phyloP scores from a whole-genome alignment of 768 basidiomycete species.

The Paxillus involutus region DNA sequence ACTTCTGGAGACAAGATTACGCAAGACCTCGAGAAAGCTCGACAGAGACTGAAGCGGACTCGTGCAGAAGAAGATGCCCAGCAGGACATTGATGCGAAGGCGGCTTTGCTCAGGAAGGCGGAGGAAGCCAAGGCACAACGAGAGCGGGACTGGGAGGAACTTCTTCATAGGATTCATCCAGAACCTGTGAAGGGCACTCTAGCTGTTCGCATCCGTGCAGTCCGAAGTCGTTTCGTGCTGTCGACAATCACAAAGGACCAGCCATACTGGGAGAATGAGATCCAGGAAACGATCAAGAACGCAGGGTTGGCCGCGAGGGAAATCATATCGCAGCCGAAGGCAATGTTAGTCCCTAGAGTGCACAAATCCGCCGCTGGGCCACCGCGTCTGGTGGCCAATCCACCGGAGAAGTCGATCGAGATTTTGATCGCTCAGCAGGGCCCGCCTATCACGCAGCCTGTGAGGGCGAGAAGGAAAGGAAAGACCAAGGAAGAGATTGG shows the following conservation, averaged over 20 bases:
- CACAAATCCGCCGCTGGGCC: constrained; percentile 20
- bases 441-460: constrained; percentile 34
- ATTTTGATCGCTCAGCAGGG: constrained; percentile 53
- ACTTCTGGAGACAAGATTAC: constrained; percentile 38
- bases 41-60: constrained; percentile 34
- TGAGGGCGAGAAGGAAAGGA: constrained; percentile 36
- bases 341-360: constrained; percentile 3
- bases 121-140: constrained; percentile 58
- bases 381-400: constrained; percentile 41
- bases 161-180: constrained; percentile 58
- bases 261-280: constrained; percentile 64
- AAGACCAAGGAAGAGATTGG: constrained; percentile 23
- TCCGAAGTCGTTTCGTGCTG: constrained; percentile 59
- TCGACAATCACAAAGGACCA: constrained; percentile 49
- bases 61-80: constrained; percentile 28
- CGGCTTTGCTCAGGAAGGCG: constrained; percentile 60
- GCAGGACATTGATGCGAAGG: constrained; percentile 46
- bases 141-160: constrained; percentile 63
- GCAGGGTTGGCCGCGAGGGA: constrained; percentile 49
- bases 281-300: constrained; percentile 55
- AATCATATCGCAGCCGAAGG: constrained; percentile 36
- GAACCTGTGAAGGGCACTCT: constrained; percentile 47
- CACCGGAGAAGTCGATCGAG: constrained; percentile 52
- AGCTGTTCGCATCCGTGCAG: constrained; percentile 49
- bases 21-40: constrained; percentile 44